These are phyloP conservation scores for Agrocybe chaxingu DNA, from an alignment of 768 basidiomycete species.

Conservation along the genomic window DNA sequence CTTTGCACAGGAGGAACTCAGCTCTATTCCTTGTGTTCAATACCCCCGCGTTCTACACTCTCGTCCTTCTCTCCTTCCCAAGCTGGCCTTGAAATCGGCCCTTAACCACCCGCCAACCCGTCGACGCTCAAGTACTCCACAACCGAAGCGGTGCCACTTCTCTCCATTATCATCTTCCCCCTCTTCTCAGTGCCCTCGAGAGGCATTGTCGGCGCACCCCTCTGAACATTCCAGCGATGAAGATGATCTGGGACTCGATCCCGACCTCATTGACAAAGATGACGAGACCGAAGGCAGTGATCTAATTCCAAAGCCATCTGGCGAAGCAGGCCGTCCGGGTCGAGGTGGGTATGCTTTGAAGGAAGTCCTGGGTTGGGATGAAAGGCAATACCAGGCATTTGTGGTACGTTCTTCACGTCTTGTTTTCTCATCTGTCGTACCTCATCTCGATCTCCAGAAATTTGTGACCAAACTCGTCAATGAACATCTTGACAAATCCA, in stretches of 20 bases:
- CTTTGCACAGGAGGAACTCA: slow-evolving; percentile 8
- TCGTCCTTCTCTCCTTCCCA: too few relatives aligned
- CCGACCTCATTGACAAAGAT: background rate
- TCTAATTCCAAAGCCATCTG: slow-evolving; percentile 21
- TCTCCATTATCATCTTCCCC: too few relatives aligned
- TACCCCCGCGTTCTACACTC: background rate
- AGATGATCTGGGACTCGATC: background rate
- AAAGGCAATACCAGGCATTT: slow-evolving; percentile 9
- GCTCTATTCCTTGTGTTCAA: background rate
- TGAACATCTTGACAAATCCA: slow-evolving; percentile 8
- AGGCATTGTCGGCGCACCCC: too few relatives aligned
- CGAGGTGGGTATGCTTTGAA: slow-evolving; percentile 22
- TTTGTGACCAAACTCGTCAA: slow-evolving; percentile 8
- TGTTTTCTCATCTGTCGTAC: background rate
- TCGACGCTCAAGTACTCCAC: too few relatives aligned
- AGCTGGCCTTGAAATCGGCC: too few relatives aligned
- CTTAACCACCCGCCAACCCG: too few relatives aligned
- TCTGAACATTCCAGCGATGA: background rate
- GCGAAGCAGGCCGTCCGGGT: slow-evolving; percentile 19
- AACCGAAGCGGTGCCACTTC: too few relatives aligned
- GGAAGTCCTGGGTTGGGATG: slow-evolving; percentile 16
- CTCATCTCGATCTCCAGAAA: background rate
- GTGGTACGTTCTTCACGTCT: slow-evolving; percentile 14
- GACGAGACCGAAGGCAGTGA: background rate
- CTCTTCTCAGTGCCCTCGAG: too few relatives aligned